phyloP scores from a whole-genome alignment of 2,329 filamentous ascomycete species.

The Ophiostoma pallidulum region DNA sequence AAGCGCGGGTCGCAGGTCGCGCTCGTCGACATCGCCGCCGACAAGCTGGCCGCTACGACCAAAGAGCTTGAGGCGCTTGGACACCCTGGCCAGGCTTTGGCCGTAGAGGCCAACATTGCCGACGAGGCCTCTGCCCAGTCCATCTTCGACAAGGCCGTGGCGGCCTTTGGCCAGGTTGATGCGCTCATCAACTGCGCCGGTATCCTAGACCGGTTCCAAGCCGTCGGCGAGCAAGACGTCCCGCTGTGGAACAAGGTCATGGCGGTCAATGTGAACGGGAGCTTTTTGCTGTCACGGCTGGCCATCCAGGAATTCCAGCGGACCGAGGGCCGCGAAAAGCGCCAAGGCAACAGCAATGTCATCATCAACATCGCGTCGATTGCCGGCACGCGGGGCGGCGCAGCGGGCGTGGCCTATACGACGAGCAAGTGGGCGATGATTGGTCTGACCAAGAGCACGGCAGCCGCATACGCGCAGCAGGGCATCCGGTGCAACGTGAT shows the following conservation, averaged over 20 bases:
- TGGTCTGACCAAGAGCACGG: conserved; percentile 43
- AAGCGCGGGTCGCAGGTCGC: conserved; percentile 1
- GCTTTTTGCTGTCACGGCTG: conserved; percentile 29
- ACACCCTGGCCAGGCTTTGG: not conserved
- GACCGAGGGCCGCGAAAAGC: no score
- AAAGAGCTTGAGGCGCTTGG: not conserved
- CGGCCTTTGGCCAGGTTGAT: conserved; percentile 33
- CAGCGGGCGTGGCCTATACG: conserved; percentile 19
- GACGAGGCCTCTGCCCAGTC: conserved; percentile 23
- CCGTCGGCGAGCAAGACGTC: conserved; percentile 37
- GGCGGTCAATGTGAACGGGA: conserved; percentile 46
- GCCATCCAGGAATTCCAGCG: no score
- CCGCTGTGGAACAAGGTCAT: conserved; percentile 44
- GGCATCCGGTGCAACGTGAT: conserved; percentile 44
- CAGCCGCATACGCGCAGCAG: conserved; percentile 43
- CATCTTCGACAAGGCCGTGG: conserved; percentile 23
- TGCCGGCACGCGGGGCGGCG: not conserved
- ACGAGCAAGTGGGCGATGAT: conserved; percentile 22
- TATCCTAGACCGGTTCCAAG: conserved; percentile 47
- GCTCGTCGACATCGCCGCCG: conserved; percentile 3
- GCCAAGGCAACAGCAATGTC: not conserved
- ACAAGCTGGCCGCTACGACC: not conserved
- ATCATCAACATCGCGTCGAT: conserved; percentile 7
- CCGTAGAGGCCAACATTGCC: conserved; percentile 20
- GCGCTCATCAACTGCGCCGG: conserved; percentile 51